Base-by-base conservation (phyloP, 1,284 basidiomycete species). In the Chiua sp. region DNA sequence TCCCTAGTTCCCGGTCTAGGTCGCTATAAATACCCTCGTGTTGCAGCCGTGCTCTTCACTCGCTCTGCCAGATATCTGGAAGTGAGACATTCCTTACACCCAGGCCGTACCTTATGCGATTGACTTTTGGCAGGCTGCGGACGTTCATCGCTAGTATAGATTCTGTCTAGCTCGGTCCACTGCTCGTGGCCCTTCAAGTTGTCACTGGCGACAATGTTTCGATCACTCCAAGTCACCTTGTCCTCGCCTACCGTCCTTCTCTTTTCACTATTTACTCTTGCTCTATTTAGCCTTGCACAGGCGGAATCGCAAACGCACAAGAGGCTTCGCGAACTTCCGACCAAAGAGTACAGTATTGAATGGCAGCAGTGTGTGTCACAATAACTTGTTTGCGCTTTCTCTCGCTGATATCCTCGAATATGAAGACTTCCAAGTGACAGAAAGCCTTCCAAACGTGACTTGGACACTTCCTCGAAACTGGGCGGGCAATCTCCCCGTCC, bases 401-500 rank as follows among this genome's bases (percentile, higher is more conserved):
- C 84, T 86, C 53, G 79, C 20, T 85, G 54, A 85, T 61, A 80
- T 56, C 22, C 20, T 26, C n/a, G n/a, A 53, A 87, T 12, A 22
- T n/a, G 23, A 53, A 87, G 85, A 87, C 66, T 88, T 85, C 59
- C 72, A 80, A 64, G 86, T 88, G 23, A 85, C 80, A 1, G 71
- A 77, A 8, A 70, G 71, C 26, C 79, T 92, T 10, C 88, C 89
- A 1, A 89, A 90, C 63, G 78, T 91, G 23, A 85, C 87, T 1
- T 88, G 85, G 69, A 65, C 78, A 8, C 69, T 88, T 18, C 67
- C 78, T 39, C 81, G 82, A 8, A 86, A 78, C 68, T 92, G 79
- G 65, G 88, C 90, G 3, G 89, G 89, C 33, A 92, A 88, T 63
- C 80, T 91, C 56, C 81, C 83, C 5, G 88, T 91, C 1, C 78